phyloP scores from a whole-genome alignment of 345 rosid species.

The Anastatica hierochuntica region DNA sequence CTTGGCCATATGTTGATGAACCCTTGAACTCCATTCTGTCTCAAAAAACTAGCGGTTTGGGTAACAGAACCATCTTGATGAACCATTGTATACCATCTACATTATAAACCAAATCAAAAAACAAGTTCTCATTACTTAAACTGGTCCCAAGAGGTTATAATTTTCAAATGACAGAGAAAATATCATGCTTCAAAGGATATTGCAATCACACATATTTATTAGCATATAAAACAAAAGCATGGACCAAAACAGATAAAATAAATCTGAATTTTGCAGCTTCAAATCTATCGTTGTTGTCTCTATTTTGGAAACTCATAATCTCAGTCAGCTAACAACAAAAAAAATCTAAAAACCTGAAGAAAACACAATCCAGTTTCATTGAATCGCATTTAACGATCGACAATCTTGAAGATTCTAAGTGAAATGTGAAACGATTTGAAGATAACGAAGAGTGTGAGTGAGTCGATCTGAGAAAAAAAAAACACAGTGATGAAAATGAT shows the following conservation, averaged over 20 bases:
- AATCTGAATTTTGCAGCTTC: neutral
- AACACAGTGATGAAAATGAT: neutral
- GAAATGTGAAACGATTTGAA: too few relatives aligned
- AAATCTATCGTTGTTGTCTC: neutral
- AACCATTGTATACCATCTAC: constrained; percentile 96
- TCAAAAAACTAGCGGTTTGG: constrained; percentile 45
- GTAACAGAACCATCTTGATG: constrained; percentile 77
- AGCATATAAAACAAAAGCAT: too few relatives aligned
- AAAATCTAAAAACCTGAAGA: neutral
- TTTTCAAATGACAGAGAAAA: too few relatives aligned
- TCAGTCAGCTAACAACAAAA: neutral
- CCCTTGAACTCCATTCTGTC: constrained; percentile 58
- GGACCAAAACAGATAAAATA: neutral
- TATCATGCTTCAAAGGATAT: too few relatives aligned
- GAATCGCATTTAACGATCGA: neutral
- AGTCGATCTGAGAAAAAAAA: constrained; percentile 4
- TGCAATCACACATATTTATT: too few relatives aligned
- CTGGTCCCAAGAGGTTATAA: neutral
- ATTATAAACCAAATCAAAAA: neutral
- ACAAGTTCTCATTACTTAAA: neutral
- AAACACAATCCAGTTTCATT: neutral
- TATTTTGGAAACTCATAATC: neutral
- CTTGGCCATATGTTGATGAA: constrained; percentile 73
- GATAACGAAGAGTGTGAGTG: neutral
- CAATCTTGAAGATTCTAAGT: neutral